Base-by-base conservation (phyloP, 441 rosid genomes). In the Populus hybrid region DNA sequence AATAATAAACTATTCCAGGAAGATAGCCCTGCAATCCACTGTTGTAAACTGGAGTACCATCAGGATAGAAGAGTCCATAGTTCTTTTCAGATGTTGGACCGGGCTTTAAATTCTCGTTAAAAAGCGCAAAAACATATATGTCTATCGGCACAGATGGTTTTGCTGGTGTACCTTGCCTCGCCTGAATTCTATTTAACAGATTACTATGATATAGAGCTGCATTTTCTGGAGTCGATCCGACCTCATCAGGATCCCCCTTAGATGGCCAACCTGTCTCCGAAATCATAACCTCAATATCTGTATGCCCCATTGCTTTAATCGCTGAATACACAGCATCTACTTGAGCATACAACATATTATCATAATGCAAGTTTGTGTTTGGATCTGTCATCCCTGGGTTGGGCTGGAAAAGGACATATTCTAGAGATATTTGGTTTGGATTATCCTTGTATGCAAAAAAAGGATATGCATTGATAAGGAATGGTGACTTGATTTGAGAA, bases 241-340 rank as follows among this genome's bases (percentile, higher is more conserved):
- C 78, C 84, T 94, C 98, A 69, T 83, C 80, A 18, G 77, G 82
- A 20, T 92, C 97, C 14, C 98, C 98, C 64, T 83, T 88, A 0
- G 98, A 94, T 0, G 98, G 98, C 98, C 98, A 94, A 0, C 98
- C 97, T 2, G 98, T 94, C 82, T 94, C 98, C 3, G 98, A 92
- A 23, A 94, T 73, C 85, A 80, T 76, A 0, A 92, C 92, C 71
- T 84, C 87, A 12, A 92, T 69, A 68, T 89, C 88, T 0, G 85
- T 81, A 68, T 90, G 90, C 5, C 98, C 98, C 89, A 91, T 66
- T 2, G 91, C 84, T 70, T 85, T 86, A 29, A 94, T 91, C 1
- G 97, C 98, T 0, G 90, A 78, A 69, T 91, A 92, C 59, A 92
- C 89, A 61, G 98, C 97, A 69, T 94, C 98, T 26, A 94, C 74